A percentile compares a stretch with the other conserved stretches of the same genome.
phyloP scores from a whole-genome alignment of 1,139 yeast species.

The Geotrichum carabidarum region DNA sequence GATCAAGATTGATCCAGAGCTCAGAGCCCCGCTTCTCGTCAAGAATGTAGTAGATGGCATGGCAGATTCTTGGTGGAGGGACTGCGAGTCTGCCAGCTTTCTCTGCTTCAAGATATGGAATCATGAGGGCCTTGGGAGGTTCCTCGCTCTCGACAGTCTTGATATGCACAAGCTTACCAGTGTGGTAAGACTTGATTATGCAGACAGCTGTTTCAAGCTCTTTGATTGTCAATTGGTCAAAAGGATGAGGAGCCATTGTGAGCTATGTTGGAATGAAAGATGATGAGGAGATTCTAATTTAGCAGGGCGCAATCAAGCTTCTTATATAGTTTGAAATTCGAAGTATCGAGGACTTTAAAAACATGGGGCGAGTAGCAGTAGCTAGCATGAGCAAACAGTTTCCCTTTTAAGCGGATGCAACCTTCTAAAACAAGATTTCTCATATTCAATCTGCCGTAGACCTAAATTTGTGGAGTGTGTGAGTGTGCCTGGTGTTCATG shows the following conservation, averaged over 20 bases:
- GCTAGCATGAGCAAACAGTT: too few relatives aligned
- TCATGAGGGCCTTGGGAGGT: conserved; percentile 76
- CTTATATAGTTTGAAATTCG: not conserved
- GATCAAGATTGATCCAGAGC: conserved; percentile 64
- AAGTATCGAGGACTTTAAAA: not conserved
- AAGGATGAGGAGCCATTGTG: conserved; percentile 43
- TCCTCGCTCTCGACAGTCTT: conserved; percentile 68
- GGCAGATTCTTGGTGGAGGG: conserved; percentile 52
- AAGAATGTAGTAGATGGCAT: conserved; percentile 59
- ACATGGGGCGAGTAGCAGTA: too few relatives aligned
- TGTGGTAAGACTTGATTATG: conserved; percentile 45
- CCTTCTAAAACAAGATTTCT: too few relatives aligned
- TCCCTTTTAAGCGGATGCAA: too few relatives aligned
- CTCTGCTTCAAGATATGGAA: conserved; percentile 66
- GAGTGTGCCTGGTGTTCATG: too few relatives aligned
- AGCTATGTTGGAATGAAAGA: too few relatives aligned
- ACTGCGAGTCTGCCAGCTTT: conserved; percentile 54
- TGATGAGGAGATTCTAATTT: too few relatives aligned
- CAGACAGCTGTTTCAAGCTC: conserved; percentile 59
- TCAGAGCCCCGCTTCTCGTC: conserved; percentile 60
- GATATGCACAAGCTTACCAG: conserved; percentile 56
- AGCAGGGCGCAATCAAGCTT: too few relatives aligned
- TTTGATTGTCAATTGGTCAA: conserved; percentile 61
- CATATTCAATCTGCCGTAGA: too few relatives aligned
- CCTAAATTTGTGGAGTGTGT: too few relatives aligned